A percentile compares a stretch with the other conserved stretches of the same genome.
Conservation (phyloP, 495 filamentous ascomycete genomes). For the Lepraria neglecta region DNA sequence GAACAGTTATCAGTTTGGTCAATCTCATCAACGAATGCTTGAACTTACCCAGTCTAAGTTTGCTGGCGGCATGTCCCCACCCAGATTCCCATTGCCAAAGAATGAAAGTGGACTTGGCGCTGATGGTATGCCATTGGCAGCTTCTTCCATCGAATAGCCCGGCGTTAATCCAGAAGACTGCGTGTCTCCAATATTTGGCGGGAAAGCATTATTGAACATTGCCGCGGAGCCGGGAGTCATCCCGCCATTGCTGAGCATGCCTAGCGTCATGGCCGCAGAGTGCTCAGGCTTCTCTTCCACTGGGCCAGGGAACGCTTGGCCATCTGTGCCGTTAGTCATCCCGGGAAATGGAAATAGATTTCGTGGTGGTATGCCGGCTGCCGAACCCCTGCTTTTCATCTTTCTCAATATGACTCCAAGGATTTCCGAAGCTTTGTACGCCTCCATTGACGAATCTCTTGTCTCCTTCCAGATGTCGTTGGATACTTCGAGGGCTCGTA, state of each 20-base stretch:
- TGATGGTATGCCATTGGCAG: constrained; percentile 47
- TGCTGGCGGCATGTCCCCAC: constrained; percentile 55
- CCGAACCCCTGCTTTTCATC: constrained; percentile 42
- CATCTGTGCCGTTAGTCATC: constrained; percentile 5
- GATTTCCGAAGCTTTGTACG: constrained; percentile 73
- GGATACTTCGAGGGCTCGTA: constrained; percentile 61
- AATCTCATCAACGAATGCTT: background rate
- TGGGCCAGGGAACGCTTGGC: constrained; percentile 25
- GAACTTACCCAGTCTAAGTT: constrained; percentile 75
- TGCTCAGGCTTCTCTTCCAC: constrained; percentile 49
- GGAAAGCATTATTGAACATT: constrained; percentile 37
- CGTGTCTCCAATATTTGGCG: constrained; percentile 29
- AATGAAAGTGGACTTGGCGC: constrained; percentile 40
- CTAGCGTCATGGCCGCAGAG: constrained; percentile 74
- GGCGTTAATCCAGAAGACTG: constrained; percentile 24
- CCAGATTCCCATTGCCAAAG: constrained; percentile 46
- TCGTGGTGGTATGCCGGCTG: constrained; percentile 11
- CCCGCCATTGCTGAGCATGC: constrained; percentile 66
- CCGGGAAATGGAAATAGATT: constrained; percentile 22
- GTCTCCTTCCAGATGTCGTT: constrained; percentile 72
- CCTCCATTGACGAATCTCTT: constrained; percentile 73
- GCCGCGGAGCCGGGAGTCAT: constrained; percentile 54
- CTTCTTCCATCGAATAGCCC: constrained; percentile 27
- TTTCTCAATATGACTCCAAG: constrained; percentile 75
- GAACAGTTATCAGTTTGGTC: constrained; percentile 23